A percentile compares a stretch with the other conserved stretches of the same genome.
phyloP scores from a whole-genome alignment of 2,329 filamentous ascomycete genomes.

The Diaporthe aspalathi region DNA sequence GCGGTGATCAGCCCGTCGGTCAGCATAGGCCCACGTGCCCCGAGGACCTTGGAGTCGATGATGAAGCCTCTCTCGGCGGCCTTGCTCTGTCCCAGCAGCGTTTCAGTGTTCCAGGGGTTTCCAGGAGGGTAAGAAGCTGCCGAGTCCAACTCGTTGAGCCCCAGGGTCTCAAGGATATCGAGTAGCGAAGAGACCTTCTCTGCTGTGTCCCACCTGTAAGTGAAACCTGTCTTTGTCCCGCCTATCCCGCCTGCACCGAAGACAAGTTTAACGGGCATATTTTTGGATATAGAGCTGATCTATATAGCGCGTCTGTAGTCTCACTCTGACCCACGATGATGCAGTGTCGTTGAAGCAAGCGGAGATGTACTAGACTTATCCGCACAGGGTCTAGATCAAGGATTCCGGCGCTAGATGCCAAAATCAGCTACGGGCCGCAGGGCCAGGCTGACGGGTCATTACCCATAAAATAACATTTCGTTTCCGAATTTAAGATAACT shows the following conservation, averaged over 20 bases:
- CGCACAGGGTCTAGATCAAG: neutral
- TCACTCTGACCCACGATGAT: neutral
- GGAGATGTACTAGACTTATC: neutral
- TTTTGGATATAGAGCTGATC: neutral
- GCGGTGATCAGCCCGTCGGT: slow-evolving; percentile 44
- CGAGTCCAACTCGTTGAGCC: slow-evolving; percentile 42
- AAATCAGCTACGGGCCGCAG: neutral
- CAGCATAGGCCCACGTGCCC: slow-evolving; percentile 45
- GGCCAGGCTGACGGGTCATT: neutral
- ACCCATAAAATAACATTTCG: neutral
- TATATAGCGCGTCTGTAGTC: neutral
- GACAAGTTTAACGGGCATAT: slow-evolving; percentile 39
- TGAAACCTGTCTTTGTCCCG: slow-evolving; percentile 39
- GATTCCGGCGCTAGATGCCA: neutral
- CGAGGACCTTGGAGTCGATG: slow-evolving; percentile 51
- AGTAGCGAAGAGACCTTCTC: slow-evolving; percentile 41
- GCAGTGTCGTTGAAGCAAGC: neutral
- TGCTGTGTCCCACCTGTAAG: slow-evolving; percentile 42
- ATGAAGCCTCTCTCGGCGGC: slow-evolving; percentile 41
- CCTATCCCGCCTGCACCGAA: slow-evolving; percentile 43
- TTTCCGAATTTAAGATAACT: no score
- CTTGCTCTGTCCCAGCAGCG: slow-evolving; percentile 38
- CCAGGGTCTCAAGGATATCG: slow-evolving; percentile 36
- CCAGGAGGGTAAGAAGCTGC: slow-evolving; percentile 41
- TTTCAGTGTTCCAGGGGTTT: slow-evolving; percentile 42